Conservation (phyloP, 495 filamentous ascomycete species). For the Trichoderma parareesei region DNA sequence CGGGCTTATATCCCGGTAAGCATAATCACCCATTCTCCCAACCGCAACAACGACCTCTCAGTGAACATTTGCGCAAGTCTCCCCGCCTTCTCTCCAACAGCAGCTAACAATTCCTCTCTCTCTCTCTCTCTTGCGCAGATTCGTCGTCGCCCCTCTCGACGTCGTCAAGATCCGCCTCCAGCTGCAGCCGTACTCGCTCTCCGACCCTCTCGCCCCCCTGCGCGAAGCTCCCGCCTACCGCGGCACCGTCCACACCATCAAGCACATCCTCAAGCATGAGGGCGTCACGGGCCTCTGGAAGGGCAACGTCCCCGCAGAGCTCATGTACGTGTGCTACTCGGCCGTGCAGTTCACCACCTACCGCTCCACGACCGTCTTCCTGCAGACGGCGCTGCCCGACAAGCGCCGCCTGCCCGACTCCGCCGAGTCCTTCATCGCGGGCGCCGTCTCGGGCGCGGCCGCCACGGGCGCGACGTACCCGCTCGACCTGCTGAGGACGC, state of each 20-base stretch:
- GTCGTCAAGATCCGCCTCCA: constrained; percentile 97
- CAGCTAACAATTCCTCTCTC: background rate
- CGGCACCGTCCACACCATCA: constrained; percentile 70
- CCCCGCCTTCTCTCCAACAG: background rate
- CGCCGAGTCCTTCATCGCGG: constrained; percentile 65
- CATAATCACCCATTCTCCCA: constrained; percentile 55
- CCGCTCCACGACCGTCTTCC: constrained; percentile 55
- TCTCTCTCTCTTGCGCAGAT: constrained; percentile 39
- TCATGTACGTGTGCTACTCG: constrained; percentile 86
- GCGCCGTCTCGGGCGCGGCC: constrained; percentile 67
- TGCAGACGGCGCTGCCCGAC: constrained; percentile 35
- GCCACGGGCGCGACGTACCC: constrained; percentile 87
- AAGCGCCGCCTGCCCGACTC: constrained; percentile 39
- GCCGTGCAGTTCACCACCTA: constrained; percentile 89
- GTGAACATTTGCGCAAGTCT: no score
- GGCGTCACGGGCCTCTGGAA: constrained; percentile 91
- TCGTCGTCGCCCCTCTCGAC: constrained; percentile 86
- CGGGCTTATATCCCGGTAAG: constrained; percentile 86
- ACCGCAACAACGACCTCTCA: no score
- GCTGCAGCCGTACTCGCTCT: constrained; percentile 74
- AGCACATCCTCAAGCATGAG: constrained; percentile 65
- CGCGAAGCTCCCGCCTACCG: constrained; percentile 60
- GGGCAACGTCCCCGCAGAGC: constrained; percentile 90
- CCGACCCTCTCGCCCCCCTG: constrained; percentile 52
- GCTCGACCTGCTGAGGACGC: constrained; percentile 84